Evolutionary conservation across 352 stramenopile species (phyloP), one percentile per base, ranked within the genome.

Genomic region (Globisporangium perplexum): DNA sequence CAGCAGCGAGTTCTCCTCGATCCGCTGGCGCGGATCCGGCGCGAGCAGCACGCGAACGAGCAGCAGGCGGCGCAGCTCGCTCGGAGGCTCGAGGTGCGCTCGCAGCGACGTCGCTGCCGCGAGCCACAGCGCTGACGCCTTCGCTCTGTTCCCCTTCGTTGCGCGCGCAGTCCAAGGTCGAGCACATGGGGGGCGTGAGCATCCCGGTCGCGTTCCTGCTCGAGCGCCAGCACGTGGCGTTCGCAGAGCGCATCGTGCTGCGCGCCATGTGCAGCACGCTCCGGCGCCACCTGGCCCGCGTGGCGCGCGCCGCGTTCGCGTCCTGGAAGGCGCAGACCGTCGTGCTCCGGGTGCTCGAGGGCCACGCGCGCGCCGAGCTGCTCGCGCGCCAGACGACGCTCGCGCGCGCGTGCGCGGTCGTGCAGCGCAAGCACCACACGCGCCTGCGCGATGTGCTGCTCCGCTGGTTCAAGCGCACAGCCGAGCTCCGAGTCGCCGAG

Each of bases 331-430:
- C 33, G 33, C 33, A 38, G 33, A 38, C 11, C 33, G 11, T 38
- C 11, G 33, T 38, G 33, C 33, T 18, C 11, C 33, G 33, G 10
- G 33, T 38, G 8, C 33, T 38, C 33, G 33, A 38, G 33, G 33
- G 17, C 33, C 33, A 38, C 11, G 33, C 33, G 33, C 33, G 33
- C 4, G 10, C 15, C 12, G 1, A 38, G 33, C 33, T 38, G 7
- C 33, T 38, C 33, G 33, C 17, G 33, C 33, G 33, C 12, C 33
- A 38, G 33, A 38, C 33, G 33, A 38, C 33, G 7, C 56, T 79
- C 33, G 61, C 67, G 1, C 67, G 74, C 42, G 70, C 70, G 26
- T 74, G 56, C 24, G 67, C 61, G 30, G 66, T 79, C 55, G 41
- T 79, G 7, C 67, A 76, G 57, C 50, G 57, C 6, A 68, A 70